phyloP scores from a whole-genome alignment of 2,329 filamentous ascomycete genomes.

The Diaporthe sp. region DNA sequence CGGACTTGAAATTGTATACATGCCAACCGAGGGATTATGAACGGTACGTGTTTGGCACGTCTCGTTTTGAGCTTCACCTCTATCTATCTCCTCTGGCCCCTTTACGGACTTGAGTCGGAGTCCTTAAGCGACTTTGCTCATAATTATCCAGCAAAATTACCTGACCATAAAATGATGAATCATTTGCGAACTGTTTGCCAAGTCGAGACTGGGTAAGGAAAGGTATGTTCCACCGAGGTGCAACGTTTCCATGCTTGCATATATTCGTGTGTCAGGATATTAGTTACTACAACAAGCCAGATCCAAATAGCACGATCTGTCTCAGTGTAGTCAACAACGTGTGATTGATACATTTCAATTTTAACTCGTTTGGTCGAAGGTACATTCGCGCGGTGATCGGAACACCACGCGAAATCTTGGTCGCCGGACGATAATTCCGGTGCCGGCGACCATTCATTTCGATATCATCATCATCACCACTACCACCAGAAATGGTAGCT shows the following conservation, averaged over 20 bases:
- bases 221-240: not conserved
- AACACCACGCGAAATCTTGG: not conserved
- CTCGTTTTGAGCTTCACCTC: too few relatives aligned
- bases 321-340: too few relatives aligned
- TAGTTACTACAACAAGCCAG: not conserved
- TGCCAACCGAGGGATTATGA: not conserved
- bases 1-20: too few relatives aligned
- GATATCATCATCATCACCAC: not conserved
- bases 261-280: not conserved
- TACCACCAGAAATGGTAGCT: not conserved
- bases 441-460: not conserved
- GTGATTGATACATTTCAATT: not conserved
- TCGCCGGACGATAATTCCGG: not conserved
- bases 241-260: not conserved
- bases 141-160: not conserved
- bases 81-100: too few relatives aligned
- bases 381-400: not conserved
- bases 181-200: not conserved
- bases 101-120: not conserved
- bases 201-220: not conserved
- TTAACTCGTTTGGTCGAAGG: not conserved
- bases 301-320: not conserved
- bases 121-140: too few relatives aligned
- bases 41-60: not conserved
- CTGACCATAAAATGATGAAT: not conserved